Base-by-base conservation (phyloP, 345 rosid genomes). In the Moricandia moricandioides region DNA sequence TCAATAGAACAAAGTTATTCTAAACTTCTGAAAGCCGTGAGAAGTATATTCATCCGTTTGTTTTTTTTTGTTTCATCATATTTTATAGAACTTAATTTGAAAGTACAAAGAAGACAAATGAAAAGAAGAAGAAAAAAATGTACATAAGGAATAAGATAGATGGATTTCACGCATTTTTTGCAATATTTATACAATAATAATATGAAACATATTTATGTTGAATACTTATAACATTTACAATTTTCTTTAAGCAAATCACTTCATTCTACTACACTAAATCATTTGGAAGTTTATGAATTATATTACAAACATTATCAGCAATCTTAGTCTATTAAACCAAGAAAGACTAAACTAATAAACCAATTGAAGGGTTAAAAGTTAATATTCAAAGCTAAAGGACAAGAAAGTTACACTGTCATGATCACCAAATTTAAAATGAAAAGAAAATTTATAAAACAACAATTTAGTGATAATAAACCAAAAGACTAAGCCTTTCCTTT, bases 401-500 rank as follows among this genome's bases (percentile, higher is more conserved):
- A 40, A 69, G 6, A 62, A 76, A 70, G 70, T 63, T 40, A 57
- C 0, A 70, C 43, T 27, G 70, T 76, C 58, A 27, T 76, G 54
- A 55, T 77, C 72, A 71, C 39, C 52, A 65, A 30, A 57, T 26
- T 47, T 47, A 65, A 65, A 76, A 14, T 49, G 30, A 65, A 71
- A 71, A 17, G 76, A 71, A 71, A 77, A 71, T 56, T 65, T 34
- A 58, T 8, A 77, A 43, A 63, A 57, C 55, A 77, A 58, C 62
- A 47, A 77, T 65, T 65, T 34, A 70, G 80, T 56, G 55, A 70
- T 64, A 69, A 70, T 64, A 70, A 43, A 59, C 61, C 8, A 64
- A 70, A 57, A 76, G 65, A 67, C 34, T 64, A 71, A 71, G 71
- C 67, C 72, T 71, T 65, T 34, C 55, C 62, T 77, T 77, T 77